Percentiles rank a stretch among this genome's conserved stretches.
phyloP scores from a whole-genome alignment of 495 filamentous ascomycete species.

The Penicillium desertorum region DNA sequence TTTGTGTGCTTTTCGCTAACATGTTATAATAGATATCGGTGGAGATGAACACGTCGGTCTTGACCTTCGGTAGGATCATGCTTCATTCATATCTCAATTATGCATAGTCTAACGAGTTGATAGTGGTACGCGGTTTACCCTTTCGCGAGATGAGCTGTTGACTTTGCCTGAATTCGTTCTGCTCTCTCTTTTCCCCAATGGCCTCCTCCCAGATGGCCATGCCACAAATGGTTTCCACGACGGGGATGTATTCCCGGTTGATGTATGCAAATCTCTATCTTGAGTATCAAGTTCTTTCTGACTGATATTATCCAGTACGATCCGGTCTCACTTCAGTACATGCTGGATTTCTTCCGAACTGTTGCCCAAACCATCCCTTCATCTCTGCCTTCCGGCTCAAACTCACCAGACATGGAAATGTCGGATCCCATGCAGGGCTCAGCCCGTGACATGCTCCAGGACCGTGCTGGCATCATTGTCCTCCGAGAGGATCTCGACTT shows the following conservation, averaged over 20 bases:
- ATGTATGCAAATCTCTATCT: constrained; percentile 63
- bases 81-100: not conserved
- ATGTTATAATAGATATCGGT: constrained; percentile 60
- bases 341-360: constrained; percentile 97
- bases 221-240: constrained; percentile 80
- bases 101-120: constrained; percentile 4
- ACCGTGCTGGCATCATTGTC: constrained; percentile 96
- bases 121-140: constrained; percentile 87
- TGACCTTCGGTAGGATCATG: constrained; percentile 73
- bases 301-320: constrained; percentile 77
- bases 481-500: constrained; percentile 96
- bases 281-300: constrained; percentile 52
- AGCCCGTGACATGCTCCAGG: constrained; percentile 73
- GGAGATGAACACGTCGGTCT: constrained; percentile 95
- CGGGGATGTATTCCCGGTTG: constrained; percentile 91
- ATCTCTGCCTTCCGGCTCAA: constrained; percentile 59
- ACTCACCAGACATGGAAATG: constrained; percentile 61
- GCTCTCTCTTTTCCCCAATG: constrained; percentile 97
- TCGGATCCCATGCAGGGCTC: constrained; percentile 69
- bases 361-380: constrained; percentile 92
- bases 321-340: constrained; percentile 92
- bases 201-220: constrained; percentile 94
- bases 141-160: constrained; percentile 91
- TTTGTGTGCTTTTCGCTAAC: not conserved
- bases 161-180: constrained; percentile 97